A percentile compares a stretch with the other conserved stretches of the same genome.
Evolutionary conservation across 192 early-diverging fungal species (phyloP).

Genomic region (Entomortierella beljakovae): DNA sequence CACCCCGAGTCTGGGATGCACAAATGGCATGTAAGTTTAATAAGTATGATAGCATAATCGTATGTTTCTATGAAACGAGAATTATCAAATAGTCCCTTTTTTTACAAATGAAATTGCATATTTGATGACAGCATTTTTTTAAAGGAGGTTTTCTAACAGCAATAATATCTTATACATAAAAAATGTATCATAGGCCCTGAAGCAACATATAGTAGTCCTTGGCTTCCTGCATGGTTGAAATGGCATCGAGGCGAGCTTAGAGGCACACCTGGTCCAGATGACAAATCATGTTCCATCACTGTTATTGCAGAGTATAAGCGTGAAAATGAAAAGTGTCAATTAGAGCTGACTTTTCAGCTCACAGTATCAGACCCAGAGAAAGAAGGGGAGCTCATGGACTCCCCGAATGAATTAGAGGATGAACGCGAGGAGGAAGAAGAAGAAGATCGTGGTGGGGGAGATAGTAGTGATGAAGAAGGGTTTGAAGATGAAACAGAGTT

Average conservation of each 20-base stretch:
- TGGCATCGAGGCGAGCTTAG: slow-evolving; percentile 79
- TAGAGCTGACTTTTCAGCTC: slow-evolving; percentile 54
- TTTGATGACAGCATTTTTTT: background rate
- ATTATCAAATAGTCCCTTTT: background rate
- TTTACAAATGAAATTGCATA: background rate
- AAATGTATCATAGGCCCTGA: slow-evolving; percentile 71
- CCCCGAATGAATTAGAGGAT: slow-evolving; percentile 11
- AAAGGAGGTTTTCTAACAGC: too few species aligned
- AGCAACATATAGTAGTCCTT: slow-evolving; percentile 74
- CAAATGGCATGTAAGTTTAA: slow-evolving; percentile 66
- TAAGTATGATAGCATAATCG: too few species aligned
- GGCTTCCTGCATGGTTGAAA: slow-evolving; percentile 77
- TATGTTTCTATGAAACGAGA: too few species aligned
- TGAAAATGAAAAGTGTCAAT: slow-evolving; percentile 55
- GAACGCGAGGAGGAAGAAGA: slow-evolving; percentile 16
- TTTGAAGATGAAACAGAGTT: slow-evolving; percentile 15
- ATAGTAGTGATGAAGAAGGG: slow-evolving; percentile 15
- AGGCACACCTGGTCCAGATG: slow-evolving; percentile 69
- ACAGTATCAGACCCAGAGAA: slow-evolving; percentile 53
- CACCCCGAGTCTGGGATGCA: slow-evolving; percentile 81
- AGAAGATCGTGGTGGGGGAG: slow-evolving; percentile 16
- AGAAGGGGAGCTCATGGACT: slow-evolving; percentile 54
- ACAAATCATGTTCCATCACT: slow-evolving; percentile 68
- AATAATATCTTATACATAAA: too few species aligned
- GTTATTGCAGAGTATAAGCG: slow-evolving; percentile 78